Base-by-base conservation (phyloP, 495 filamentous ascomycete species). In the Trichocladium uniseriatum region DNA sequence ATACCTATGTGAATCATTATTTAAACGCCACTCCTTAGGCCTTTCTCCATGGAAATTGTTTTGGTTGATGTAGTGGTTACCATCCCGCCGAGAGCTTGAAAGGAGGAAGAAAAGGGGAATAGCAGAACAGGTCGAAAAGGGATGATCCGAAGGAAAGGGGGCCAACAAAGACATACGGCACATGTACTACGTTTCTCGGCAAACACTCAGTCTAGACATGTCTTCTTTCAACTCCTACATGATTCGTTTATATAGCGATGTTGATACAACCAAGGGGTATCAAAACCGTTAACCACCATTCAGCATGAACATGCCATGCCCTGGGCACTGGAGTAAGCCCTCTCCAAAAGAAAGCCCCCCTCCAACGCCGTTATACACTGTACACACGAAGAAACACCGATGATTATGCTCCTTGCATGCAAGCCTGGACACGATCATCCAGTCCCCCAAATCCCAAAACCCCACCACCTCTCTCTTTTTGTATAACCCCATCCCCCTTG, bases 381-480 rank as follows among this genome's bases (percentile, higher is more conserved):
- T 43, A 43, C 15, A 4, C 15, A 19, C 18, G 14, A 21, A 21
- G 15, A 19, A 21, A 14, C 28, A 42, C 35, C 46, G 28, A 38
- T 38, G n/a, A 2, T 42, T 41, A 8, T 49, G 37, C 45, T 34
- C 45, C 45, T 22, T 20, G 37, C 46, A 49, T 42, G 38, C 46
- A 42, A 11, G 21, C 37, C 9, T 37, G 16, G 16, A 38, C 20
- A 35, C 32, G 6, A 5, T 5, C 3, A 2, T 38, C 35, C 35
- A 16, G 11, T 15, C 32, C 45, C 18, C 1, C 34, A 24, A 3
- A 19, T 16, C 29, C 21, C 31, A 19, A 14, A 31, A 27, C 24
- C 18, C n/a, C 7, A 6, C 2, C 8, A 21, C 5, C 14, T 22
- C 16, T 22, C 2, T 18, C 15, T 28, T 42, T 37, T 49, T 43